Evolutionary conservation across 2,329 filamentous ascomycete species (phyloP).

Genomic region (Phymatotrichopsis omnivora): DNA sequence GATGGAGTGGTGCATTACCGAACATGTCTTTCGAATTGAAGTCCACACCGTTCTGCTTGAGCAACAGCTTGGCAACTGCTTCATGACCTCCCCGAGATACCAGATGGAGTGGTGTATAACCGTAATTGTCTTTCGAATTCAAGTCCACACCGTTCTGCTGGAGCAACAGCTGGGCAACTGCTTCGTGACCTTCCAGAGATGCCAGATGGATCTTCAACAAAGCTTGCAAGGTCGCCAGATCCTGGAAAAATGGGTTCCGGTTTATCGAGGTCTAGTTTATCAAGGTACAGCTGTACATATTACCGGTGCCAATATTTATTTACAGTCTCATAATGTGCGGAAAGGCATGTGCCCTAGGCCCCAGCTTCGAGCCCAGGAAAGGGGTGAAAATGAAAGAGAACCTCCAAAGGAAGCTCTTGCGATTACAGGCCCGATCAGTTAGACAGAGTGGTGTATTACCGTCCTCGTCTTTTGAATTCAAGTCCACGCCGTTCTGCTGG

Average conservation of each 20-base stretch:
- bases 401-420: too few relatives aligned
- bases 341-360: too few relatives aligned
- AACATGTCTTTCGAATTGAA: not conserved
- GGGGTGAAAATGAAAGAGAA: too few relatives aligned
- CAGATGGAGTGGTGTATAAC: slow-evolving; percentile 4
- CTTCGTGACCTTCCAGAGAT: not conserved
- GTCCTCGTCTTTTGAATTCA: slow-evolving; percentile 5
- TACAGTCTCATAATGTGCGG: too few relatives aligned
- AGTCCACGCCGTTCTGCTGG: slow-evolving; percentile 10
- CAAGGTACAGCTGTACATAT: too few relatives aligned
- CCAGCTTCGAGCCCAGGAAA: too few relatives aligned
- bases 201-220: slow-evolving; percentile 3
- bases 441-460: slow-evolving; percentile 12
- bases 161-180: not conserved
- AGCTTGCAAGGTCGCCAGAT: too few relatives aligned
- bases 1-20: not conserved
- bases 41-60: not conserved
- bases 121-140: not conserved
- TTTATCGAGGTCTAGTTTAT: too few relatives aligned
- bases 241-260: too few relatives aligned
- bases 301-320: too few relatives aligned
- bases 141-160: not conserved
- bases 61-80: not conserved
- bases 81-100: not conserved
- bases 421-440: too few relatives aligned